Base-by-base conservation (phyloP, 2,329 filamentous ascomycete genomes). In the Coniella lustricola region DNA sequence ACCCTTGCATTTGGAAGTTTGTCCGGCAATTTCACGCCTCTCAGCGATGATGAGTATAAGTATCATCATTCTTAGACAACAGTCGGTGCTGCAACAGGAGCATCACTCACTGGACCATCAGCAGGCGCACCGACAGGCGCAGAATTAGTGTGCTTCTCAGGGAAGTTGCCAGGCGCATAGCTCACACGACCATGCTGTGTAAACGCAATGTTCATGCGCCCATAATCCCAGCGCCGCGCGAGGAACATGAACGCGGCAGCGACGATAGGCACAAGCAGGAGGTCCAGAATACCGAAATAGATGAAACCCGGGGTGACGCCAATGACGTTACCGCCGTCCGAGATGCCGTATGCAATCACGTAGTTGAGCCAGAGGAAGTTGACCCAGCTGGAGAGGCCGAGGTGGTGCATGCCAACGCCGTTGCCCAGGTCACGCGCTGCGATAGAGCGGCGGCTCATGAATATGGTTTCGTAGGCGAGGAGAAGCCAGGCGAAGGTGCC, bases 281-380 rank as follows among this genome's bases (percentile, higher is more conserved):
- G 32, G 53, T 80, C 76, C 21, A 80, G 66, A 36, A 79, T 63
- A 39, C 76, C 76, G 52, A 75, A 79, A 62, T 73, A 78, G 63
- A 78, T 68, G 55, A 70, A 67, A 40, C 62, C 61, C 8, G 64
- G 58, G 0, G 71, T 74, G 34, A 73, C 68, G 31, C 68, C 66
- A 48, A 79, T 72, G 44, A 59, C 53, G 60, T 78, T 77, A 25
- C 73, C 73, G 33, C 75, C 76, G 55, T 80, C 76, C 3, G 63
- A 66, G 8, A 79, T 57, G 29, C 72, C 76, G 57, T 67, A 80
- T 20, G 73, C 75, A 42, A 80, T 69, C 7, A 75, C 73, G 60
- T 79, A 80, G 20, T 76, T 60, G 35, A 77, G 62, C 74, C 74
- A 77, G 33, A 76, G 60, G 4, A 76, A 59, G 61, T 76, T 77